phyloP scores from a whole-genome alignment of 305 asterid species.

The Rubia balearica region DNA sequence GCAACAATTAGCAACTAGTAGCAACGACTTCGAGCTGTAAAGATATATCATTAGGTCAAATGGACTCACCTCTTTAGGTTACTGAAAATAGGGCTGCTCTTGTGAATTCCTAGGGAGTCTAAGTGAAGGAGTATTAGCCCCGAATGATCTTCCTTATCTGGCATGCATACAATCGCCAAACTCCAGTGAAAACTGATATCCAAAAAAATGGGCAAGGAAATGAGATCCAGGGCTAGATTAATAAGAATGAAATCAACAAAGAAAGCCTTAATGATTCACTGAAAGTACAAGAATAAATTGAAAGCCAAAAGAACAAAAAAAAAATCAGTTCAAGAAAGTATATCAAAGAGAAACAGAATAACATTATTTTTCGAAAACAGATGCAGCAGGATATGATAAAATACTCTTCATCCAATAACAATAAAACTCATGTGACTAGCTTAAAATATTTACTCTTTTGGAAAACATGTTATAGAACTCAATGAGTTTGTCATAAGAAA shows the following conservation, averaged over 20 bases:
- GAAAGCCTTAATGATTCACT: background rate
- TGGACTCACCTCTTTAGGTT: slow-evolving; percentile 51
- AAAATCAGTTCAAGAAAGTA: background rate
- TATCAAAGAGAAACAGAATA: background rate
- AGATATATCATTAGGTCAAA: background rate
- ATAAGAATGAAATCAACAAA: background rate
- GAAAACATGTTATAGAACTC: background rate
- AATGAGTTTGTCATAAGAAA: background rate
- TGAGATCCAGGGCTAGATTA: slow-evolving; percentile 15
- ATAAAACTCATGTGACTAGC: background rate
- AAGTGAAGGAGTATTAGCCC: slow-evolving; percentile 77
- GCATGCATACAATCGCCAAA: slow-evolving; percentile 84
- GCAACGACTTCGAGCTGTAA: background rate
- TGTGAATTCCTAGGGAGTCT: slow-evolving; percentile 81
- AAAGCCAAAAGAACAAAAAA: background rate
- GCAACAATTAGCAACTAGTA: background rate
- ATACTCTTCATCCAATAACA: background rate
- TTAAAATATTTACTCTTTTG: background rate
- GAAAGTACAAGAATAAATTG: slow-evolving; percentile 5
- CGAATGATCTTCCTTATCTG: slow-evolving; percentile 57
- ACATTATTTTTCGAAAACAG: background rate
- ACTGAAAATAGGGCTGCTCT: slow-evolving; percentile 47
- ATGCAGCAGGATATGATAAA: background rate
- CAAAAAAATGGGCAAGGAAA: slow-evolving; percentile 17
- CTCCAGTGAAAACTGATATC: slow-evolving; percentile 83